Percentiles rank a stretch among this genome's conserved stretches.
Evolutionary conservation across 306 rosid species (phyloP).

Genomic region (Prunus armeniaca): DNA sequence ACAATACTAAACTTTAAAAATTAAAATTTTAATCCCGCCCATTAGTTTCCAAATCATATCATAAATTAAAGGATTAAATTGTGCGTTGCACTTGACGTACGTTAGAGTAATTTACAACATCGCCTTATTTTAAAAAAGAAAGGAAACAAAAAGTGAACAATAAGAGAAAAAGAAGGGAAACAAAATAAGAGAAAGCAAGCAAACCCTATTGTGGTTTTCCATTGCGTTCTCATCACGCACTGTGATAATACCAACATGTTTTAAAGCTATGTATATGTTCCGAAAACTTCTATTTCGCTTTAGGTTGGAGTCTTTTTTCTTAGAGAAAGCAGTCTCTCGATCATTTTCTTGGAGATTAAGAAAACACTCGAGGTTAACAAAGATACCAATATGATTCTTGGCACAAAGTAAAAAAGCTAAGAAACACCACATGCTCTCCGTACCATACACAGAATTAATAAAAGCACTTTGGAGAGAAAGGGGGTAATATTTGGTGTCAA

Average conservation of each 20-base stretch:
- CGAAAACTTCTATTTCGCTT: neutral
- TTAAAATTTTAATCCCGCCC: too few species aligned
- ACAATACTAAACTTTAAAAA: too few species aligned
- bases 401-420: neutral
- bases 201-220: neutral
- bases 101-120: too few species aligned
- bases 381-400: neutral
- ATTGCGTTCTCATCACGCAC: neutral
- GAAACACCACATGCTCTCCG: neutral
- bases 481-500: neutral
- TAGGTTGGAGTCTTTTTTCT: neutral
- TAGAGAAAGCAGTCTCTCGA: neutral
- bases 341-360: neutral
- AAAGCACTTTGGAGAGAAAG: neutral
- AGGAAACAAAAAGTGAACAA: neutral
- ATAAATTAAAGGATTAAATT: too few species aligned
- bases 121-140: too few species aligned
- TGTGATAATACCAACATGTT: neutral
- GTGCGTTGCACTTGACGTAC: too few species aligned
- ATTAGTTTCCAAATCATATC: too few species aligned
- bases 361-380: neutral
- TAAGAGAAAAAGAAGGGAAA: neutral
- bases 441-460: neutral
- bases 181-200: neutral
- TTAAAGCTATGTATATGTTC: neutral